Percentiles rank a stretch among this genome's conserved stretches.
Evolutionary conservation across 495 filamentous ascomycete genomes (phyloP).

Genomic region (Pyrenula aspistea): DNA sequence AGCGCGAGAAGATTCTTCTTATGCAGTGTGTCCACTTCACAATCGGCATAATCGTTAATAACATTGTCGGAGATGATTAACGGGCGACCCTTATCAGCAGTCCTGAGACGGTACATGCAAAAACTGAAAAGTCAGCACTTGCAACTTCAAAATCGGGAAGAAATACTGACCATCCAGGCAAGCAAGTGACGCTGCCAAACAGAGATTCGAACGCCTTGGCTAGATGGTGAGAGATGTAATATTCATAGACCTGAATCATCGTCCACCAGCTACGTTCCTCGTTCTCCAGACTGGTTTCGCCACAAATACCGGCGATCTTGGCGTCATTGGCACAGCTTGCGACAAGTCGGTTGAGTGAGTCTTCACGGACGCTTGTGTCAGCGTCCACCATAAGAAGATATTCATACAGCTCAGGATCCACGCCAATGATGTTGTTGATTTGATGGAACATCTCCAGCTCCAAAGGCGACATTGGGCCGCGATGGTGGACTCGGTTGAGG

Average conservation of each 20-base stretch:
- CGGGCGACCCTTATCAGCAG: conserved; percentile 81
- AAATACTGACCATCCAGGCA: conserved; percentile 82
- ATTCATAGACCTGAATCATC: conserved; percentile 99
- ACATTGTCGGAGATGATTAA: conserved; percentile 83
- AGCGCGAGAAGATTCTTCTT: conserved; percentile 96
- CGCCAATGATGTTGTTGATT: conserved; percentile 97
- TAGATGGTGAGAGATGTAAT: conserved; percentile 92
- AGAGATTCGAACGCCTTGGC: conserved; percentile 91
- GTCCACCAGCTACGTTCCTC: conserved; percentile 94
- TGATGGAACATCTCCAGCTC: conserved; percentile 98
- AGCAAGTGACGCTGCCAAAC: conserved; percentile 91
- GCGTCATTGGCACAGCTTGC: conserved; percentile 88
- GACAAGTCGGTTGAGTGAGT: conserved; percentile 84
- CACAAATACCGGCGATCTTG: conserved; percentile 94
- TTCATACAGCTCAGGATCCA: conserved; percentile 94
- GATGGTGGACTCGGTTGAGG: conserved; percentile 94
- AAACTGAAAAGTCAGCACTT: conserved; percentile 53
- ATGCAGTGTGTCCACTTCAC: conserved; percentile 85
- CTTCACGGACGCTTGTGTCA: conserved; percentile 88
- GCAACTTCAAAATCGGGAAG: background rate
- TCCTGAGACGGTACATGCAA: conserved; percentile 94
- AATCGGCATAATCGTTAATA: conserved; percentile 77
- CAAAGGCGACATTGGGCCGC: conserved; percentile 82
- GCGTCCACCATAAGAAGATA: conserved; percentile 97
- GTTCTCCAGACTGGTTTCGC: conserved; percentile 92